phyloP scores from a whole-genome alignment of 2,329 filamentous ascomycete genomes.

The Cordyceps cateniannulata region DNA sequence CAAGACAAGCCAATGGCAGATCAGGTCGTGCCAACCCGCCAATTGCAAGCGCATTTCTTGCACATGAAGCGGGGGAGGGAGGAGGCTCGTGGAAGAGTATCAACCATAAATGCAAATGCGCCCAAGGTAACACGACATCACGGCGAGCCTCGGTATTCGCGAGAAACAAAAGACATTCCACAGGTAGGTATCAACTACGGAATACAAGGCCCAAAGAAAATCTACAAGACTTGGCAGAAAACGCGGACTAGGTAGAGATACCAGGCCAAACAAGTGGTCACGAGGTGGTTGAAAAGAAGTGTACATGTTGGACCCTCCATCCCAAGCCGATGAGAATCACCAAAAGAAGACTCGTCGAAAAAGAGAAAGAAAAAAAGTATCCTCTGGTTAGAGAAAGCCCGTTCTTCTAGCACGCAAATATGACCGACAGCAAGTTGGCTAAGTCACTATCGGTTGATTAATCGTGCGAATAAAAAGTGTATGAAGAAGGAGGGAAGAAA shows the following conservation, averaged over 20 bases:
- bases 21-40: background rate
- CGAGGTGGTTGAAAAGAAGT: background rate
- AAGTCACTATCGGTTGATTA: slow-evolving; percentile 53
- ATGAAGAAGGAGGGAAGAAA: slow-evolving; percentile 24
- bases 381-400: slow-evolving; percentile 20
- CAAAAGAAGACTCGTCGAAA: slow-evolving; percentile 6
- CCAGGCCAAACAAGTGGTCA: background rate
- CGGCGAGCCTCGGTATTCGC: background rate
- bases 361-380: slow-evolving; percentile 8
- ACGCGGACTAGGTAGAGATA: background rate
- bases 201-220: too few species aligned
- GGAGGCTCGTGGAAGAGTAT: background rate
- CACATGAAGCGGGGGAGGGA: background rate
- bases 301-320: slow-evolving; percentile 12
- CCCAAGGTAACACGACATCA: background rate
- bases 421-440: slow-evolving; percentile 50
- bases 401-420: slow-evolving; percentile 52
- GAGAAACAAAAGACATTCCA: too few species aligned
- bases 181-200: too few species aligned
- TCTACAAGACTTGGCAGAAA: background rate
- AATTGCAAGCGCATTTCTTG: background rate
- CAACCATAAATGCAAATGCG: background rate
- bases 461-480: slow-evolving; percentile 48
- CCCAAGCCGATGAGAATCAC: slow-evolving; percentile 11
- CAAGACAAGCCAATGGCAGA: background rate